Evolutionary conservation across 2,329 filamentous ascomycete genomes (phyloP).

Genomic region (Didymella lethalis): DNA sequence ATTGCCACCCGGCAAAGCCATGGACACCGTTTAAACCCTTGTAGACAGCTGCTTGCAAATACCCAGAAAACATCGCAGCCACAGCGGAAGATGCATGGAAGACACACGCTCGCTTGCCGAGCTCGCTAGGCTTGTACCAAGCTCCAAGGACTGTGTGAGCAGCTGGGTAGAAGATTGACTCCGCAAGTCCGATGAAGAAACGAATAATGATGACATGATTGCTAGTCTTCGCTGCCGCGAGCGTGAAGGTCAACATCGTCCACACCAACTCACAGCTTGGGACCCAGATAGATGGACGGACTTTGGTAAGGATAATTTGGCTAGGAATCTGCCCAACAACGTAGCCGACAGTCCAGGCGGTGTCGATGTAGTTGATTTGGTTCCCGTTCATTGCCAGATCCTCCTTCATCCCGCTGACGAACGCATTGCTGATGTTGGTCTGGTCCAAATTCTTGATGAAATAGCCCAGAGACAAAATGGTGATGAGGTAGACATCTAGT

Average conservation of each 20-base stretch:
- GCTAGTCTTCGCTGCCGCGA: conserved; percentile 32
- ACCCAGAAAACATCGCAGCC: conserved; percentile 37
- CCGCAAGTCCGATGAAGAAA: conserved; percentile 33
- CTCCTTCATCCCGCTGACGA: conserved; percentile 40
- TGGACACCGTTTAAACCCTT: conserved; percentile 29
- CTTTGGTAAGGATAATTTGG: conserved; percentile 33
- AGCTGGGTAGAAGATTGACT: conserved; percentile 33
- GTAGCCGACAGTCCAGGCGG: conserved; percentile 32
- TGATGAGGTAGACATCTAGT: conserved; percentile 34
- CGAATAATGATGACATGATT: conserved; percentile 34
- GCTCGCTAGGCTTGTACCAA: conserved; percentile 36
- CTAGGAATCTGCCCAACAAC: conserved; percentile 36
- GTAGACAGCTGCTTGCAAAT: conserved; percentile 33
- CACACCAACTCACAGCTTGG: conserved; percentile 32
- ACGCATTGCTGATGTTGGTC: conserved; percentile 38
- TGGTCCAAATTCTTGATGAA: conserved; percentile 42
- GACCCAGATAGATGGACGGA: conserved; percentile 32
- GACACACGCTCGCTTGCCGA: conserved; percentile 37
- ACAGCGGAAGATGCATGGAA: conserved; percentile 32
- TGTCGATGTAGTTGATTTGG: conserved; percentile 34
- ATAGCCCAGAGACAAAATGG: conserved; percentile 31
- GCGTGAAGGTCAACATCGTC: conserved; percentile 35
- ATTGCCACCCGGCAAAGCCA: conserved; percentile 33
- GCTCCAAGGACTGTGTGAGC: conserved; percentile 33
- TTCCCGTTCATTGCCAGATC: conserved; percentile 35